These are phyloP conservation scores for Gloeostereum incarnatum DNA, from an alignment of 768 basidiomycete species.

Conservation along the genomic window DNA sequence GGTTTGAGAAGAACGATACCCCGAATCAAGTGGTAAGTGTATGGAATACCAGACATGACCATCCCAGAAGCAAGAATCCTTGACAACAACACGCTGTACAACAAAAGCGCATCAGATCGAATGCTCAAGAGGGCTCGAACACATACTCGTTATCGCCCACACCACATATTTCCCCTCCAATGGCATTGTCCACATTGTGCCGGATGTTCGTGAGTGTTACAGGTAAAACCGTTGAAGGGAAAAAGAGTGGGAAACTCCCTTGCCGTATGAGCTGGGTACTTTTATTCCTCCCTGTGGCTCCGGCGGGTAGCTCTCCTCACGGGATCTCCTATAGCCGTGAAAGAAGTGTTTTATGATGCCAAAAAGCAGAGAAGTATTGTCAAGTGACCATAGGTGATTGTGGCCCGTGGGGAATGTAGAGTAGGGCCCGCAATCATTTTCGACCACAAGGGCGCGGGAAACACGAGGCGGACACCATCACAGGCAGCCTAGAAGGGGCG, in stretches of 20 bases:
- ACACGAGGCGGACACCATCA: too few relatives aligned
- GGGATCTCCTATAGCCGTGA: too few relatives aligned
- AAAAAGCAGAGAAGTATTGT: too few relatives aligned
- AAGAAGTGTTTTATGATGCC: too few relatives aligned
- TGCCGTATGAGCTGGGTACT: not conserved
- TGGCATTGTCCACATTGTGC: constrained; percentile 24
- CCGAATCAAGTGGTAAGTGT: constrained; percentile 24
- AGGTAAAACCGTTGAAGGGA: too few relatives aligned
- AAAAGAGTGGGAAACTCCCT: not conserved
- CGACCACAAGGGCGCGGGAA: too few relatives aligned
- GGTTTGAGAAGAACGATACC: constrained; percentile 33
- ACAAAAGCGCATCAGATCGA: not conserved
- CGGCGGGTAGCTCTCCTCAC: too few relatives aligned
- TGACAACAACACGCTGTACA: constrained; percentile 27
- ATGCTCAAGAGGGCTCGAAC: not conserved
- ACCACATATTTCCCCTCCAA: constrained; percentile 26
- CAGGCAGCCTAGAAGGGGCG: too few relatives aligned
- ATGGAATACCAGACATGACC: not conserved
- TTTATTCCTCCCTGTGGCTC: not conserved
- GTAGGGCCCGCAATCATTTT: too few relatives aligned
- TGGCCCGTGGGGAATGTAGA: too few relatives aligned
- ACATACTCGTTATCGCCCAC: constrained; percentile 27
- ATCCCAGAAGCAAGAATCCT: constrained; percentile 22
- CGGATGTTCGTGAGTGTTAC: too few relatives aligned
- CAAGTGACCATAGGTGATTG: constrained; percentile 2